Evolutionary conservation across 2,329 filamentous ascomycete genomes (phyloP), one percentile per base, ranked within the genome.

Genomic region (Cryphonectria naterciae): DNA sequence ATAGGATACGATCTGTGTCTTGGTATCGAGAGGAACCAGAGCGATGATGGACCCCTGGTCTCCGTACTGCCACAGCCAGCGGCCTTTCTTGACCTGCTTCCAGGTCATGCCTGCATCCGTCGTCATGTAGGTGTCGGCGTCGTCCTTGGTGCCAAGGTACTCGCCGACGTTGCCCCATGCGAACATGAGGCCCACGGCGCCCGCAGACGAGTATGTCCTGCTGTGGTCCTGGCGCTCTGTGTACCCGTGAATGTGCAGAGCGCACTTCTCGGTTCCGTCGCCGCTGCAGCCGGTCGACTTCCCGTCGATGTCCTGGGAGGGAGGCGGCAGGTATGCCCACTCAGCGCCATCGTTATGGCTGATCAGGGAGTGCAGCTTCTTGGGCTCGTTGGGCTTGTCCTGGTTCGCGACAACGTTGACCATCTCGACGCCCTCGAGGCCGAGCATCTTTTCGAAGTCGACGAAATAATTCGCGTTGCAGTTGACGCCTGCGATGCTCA

Each of bases 311-410:
- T 95, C 91, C 75, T 89, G 88, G 52, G 81, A 77, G 0, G 94
- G 95, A n/a, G 94, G 91, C 15, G 89, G 81, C 13, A 99, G 82
- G 73, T 90, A 89, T 39, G 85, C 86, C 96, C 96, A 99, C 78
- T 95, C 89, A 0, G 93, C 92, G 46, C 95, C 96, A 78, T 99
- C 96, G 77, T 98, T 98, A 83, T 99, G 96, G 0, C 94, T 97
- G 77, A 99, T 98, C 84, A 92, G 91, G 52, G 93, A 96, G 80
- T 94, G 93, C 65, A 98, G 86, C 78, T 90, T 91, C 85, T 99
- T 99, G 58, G 86, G 84, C 32, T 87, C 85, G 25, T 90, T 90
- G 61, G 86, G 84, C 67, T 91, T 89, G 46, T 92, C 85, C 37
- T 86, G 82, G 77, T 98, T 98, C 64, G 87, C 85, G 25, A 99